Conservation (phyloP, 768 basidiomycete species). For the Lyophyllum shimeji region DNA sequence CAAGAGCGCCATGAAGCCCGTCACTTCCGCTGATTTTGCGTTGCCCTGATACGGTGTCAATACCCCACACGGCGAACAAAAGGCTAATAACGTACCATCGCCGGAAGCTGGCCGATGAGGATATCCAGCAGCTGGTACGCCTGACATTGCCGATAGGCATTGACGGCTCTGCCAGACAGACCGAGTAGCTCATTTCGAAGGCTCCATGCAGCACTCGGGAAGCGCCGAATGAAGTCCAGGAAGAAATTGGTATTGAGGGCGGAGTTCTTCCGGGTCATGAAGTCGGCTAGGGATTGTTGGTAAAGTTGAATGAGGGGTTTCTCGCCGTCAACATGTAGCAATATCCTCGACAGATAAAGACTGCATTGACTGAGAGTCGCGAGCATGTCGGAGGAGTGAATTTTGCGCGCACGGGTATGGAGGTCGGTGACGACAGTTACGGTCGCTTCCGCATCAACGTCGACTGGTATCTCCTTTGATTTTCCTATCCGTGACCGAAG, state of each 20-base stretch:
- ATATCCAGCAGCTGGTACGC: constrained; percentile 69
- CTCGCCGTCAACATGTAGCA: constrained; percentile 41
- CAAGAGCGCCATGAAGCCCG: constrained; percentile 50
- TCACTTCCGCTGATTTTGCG: constrained; percentile 38
- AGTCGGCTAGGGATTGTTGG: constrained; percentile 67
- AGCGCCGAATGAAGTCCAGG: constrained; percentile 70
- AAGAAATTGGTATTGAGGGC: constrained; percentile 73
- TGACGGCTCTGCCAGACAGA: constrained; percentile 59
- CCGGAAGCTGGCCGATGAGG: constrained; percentile 56
- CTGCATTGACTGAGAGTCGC: constrained; percentile 66
- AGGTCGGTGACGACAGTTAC: constrained; percentile 56
- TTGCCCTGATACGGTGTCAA: constrained; percentile 14
- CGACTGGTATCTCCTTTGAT: constrained; percentile 62
- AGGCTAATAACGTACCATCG: constrained; percentile 36
- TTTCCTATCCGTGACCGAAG: constrained; percentile 74
- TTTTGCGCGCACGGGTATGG: constrained; percentile 70
- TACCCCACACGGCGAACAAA: background rate
- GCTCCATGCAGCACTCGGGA: constrained; percentile 63
- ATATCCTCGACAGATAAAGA: constrained; percentile 62
- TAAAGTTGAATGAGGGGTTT: constrained; percentile 55
- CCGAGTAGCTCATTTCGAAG: constrained; percentile 61
- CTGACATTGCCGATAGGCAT: constrained; percentile 75
- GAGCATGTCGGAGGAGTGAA: constrained; percentile 61
- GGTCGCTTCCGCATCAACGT: constrained; percentile 42
- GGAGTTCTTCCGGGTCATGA: constrained; percentile 79